These are phyloP conservation scores for Aureoboletus auriporus DNA, from an alignment of 768 basidiomycete genomes.

Conservation along the genomic window DNA sequence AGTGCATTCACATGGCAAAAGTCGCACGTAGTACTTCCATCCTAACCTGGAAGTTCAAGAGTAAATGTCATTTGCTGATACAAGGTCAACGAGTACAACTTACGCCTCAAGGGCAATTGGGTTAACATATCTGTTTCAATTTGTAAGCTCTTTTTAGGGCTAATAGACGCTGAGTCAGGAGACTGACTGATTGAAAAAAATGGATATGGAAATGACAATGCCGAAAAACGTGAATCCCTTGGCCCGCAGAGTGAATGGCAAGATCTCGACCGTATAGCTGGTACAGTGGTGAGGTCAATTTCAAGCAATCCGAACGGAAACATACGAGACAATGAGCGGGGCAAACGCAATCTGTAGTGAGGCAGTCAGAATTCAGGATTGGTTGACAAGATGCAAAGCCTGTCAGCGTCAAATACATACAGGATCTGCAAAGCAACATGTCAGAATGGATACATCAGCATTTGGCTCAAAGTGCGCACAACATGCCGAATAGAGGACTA, in stretches of 20 bases:
- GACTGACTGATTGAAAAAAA: constrained; percentile 40
- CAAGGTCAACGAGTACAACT: background rate
- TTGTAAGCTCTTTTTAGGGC: constrained; percentile 19
- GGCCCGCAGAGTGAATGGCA: constrained; percentile 36
- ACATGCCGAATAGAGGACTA: constrained; percentile 37
- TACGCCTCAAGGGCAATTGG: constrained; percentile 29
- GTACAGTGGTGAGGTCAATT: background rate
- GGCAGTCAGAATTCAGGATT: background rate
- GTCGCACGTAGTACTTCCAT: constrained; percentile 41
- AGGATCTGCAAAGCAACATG: constrained; percentile 19
- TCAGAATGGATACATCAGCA: background rate
- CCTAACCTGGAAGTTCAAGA: constrained; percentile 20
- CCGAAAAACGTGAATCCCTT: constrained; percentile 37
- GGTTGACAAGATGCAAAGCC: background rate
- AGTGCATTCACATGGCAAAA: background rate
- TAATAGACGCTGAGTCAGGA: background rate
- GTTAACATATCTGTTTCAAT: constrained; percentile 26
- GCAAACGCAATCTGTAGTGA: constrained; percentile 31
- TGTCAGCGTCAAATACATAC: constrained; percentile 13
- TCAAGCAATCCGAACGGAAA: background rate
- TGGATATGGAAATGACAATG: constrained; percentile 33
- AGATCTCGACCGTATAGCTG: constrained; percentile 38
- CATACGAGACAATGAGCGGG: constrained; percentile 35
- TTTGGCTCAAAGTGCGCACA: constrained; percentile 20
- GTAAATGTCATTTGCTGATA: background rate